Percentiles rank a stretch among this genome's conserved stretches.
Conservation (phyloP, 2,329 filamentous ascomycete genomes). For the Aspergillus unguis region DNA sequence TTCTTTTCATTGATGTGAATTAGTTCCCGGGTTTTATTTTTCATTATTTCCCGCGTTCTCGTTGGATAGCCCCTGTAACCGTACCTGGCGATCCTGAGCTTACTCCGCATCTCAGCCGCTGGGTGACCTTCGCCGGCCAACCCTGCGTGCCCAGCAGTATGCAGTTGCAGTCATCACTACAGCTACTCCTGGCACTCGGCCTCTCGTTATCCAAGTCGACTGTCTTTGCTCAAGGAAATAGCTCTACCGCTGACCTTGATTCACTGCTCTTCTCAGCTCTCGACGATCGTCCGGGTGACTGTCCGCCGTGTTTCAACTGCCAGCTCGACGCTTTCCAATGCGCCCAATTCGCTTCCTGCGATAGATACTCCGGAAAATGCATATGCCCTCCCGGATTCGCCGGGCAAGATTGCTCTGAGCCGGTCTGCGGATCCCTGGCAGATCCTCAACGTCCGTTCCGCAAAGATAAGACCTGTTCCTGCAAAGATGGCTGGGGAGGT, state of each 20-base stretch:
- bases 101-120: constrained; percentile 15
- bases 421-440: constrained; percentile 85
- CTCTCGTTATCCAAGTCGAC: constrained; percentile 23
- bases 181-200: constrained; percentile 25
- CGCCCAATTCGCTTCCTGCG: constrained; percentile 85
- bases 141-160: constrained; percentile 21
- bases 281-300: constrained; percentile 62
- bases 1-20: neutral
- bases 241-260: constrained; percentile 59
- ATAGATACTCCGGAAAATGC: constrained; percentile 87
- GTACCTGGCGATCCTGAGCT: constrained; percentile 11
- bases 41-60: constrained; percentile 2
- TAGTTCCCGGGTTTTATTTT: neutral
- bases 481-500: constrained; percentile 89
- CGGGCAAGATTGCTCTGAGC: constrained; percentile 86
- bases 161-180: constrained; percentile 23
- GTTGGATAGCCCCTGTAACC: neutral
- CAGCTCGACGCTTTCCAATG: constrained; percentile 89
- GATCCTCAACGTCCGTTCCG: constrained; percentile 74
- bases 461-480: constrained; percentile 69
- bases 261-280: constrained; percentile 67
- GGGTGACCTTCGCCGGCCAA: constrained; percentile 5
- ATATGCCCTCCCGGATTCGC: constrained; percentile 88
- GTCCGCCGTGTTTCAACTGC: constrained; percentile 81
- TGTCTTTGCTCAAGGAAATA: constrained; percentile 45